Conservation (phyloP, 306 rosid genomes). For the Fagus crenata region DNA sequence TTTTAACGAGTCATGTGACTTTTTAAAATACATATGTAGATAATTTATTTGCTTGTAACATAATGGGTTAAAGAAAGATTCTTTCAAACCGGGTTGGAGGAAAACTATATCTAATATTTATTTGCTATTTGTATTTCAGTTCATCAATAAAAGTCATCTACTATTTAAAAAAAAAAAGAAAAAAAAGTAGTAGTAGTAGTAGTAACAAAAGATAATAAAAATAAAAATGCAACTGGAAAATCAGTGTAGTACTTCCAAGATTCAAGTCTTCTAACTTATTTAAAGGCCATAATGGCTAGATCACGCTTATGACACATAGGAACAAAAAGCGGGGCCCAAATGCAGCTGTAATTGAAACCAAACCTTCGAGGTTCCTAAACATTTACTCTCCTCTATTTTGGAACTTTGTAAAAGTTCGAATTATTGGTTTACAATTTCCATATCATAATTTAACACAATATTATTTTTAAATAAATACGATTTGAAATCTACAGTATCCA, state of each 20-base stretch:
- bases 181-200: neutral
- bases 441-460: neutral
- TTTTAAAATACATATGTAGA: too few species aligned
- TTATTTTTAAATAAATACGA: too few species aligned
- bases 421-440: neutral
- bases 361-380: slow-evolving; percentile 40
- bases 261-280: slow-evolving; percentile 33
- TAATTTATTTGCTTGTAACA: too few species aligned
- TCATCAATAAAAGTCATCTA: too few species aligned
- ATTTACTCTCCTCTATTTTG: slow-evolving; percentile 12
- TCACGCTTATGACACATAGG: slow-evolving; percentile 26
- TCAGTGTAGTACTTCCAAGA: slow-evolving; percentile 3
- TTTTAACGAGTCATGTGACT: too few species aligned
- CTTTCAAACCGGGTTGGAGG: too few species aligned
- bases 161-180: neutral
- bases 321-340: slow-evolving; percentile 51
- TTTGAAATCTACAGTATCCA: too few species aligned
- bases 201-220: neutral
- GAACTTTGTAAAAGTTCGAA: neutral
- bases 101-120: too few species aligned
- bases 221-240: slow-evolving; percentile 14
- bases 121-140: too few species aligned
- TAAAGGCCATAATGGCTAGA: slow-evolving; percentile 50
- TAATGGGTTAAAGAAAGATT: too few species aligned
- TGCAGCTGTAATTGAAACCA: slow-evolving; percentile 57